These are phyloP conservation scores for Neodidymelliopsis sp. DNA, from an alignment of 2,329 filamentous ascomycete species.

Conservation along the genomic window DNA sequence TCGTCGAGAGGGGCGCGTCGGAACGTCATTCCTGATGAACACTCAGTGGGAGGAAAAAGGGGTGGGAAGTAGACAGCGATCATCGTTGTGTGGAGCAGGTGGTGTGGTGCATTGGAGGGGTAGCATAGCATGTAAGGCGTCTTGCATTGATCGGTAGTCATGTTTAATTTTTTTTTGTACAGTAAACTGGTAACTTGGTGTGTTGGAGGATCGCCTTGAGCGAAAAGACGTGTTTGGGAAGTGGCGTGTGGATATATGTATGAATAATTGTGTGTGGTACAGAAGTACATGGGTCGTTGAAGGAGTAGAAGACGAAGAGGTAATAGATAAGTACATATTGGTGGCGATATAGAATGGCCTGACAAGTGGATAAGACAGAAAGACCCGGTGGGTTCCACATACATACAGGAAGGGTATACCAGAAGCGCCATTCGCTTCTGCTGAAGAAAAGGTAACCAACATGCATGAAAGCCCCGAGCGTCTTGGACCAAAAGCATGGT, in stretches of 20 bases:
- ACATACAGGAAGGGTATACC: conserved; percentile 49
- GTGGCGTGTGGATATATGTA: too few relatives aligned
- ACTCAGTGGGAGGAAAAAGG: too few relatives aligned
- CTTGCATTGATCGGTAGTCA: conserved; percentile 21
- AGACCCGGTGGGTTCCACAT: conserved; percentile 25
- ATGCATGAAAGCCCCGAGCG: conserved; percentile 15
- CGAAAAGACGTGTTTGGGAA: too few relatives aligned
- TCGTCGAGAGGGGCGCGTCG: conserved; percentile 9
- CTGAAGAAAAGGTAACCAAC: conserved; percentile 4
- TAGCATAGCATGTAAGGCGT: conserved; percentile 8
- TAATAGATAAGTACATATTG: too few relatives aligned
- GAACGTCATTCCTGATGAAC: conserved; percentile 20
- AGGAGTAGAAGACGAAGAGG: neutral
- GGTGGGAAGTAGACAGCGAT: too few relatives aligned
- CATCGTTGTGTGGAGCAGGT: conserved; percentile 1
- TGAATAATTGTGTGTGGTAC: too few relatives aligned
- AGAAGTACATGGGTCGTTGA: neutral
- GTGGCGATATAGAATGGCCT: too few relatives aligned
- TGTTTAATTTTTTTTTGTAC: neutral
- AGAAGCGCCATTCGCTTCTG: conserved; percentile 30
- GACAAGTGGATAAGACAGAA: too few relatives aligned
- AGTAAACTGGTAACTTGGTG: too few relatives aligned
- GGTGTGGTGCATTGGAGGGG: neutral
- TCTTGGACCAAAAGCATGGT: too few relatives aligned
- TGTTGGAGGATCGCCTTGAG: too few relatives aligned